A percentile compares a stretch with the other conserved stretches of the same genome.
These are phyloP conservation scores for Chaetomium fimeti DNA, from an alignment of 495 filamentous ascomycete species.

Conservation along the genomic window DNA sequence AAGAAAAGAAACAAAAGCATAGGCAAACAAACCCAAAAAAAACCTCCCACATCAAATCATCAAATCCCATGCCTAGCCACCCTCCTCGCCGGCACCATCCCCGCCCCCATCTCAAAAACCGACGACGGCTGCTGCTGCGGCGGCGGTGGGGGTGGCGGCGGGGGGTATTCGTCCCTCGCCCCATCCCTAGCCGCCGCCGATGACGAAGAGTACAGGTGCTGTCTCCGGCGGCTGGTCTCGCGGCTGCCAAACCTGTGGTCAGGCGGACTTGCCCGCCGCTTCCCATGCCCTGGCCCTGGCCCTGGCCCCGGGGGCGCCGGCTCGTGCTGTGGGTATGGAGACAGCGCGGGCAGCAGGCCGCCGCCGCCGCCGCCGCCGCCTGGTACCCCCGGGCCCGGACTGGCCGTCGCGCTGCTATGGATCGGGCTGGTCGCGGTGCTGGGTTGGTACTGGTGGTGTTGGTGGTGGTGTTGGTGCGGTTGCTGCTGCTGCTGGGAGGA, in stretches of 20 bases:
- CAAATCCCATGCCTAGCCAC: not conserved
- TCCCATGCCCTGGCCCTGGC: too few species aligned
- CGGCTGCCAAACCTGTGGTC: slow-evolving; percentile 30
- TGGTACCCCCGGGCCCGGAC: not conserved
- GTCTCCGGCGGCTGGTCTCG: slow-evolving; percentile 47
- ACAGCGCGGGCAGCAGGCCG: slow-evolving; percentile 36
- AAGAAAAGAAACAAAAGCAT: not conserved
- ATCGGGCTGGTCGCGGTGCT: slow-evolving; percentile 26
- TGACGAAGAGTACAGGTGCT: slow-evolving; percentile 30
- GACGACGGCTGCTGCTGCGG: not conserved
- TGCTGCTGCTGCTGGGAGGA: slow-evolving; percentile 29
- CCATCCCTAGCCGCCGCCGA: not conserved
- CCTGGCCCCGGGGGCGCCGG: too few species aligned
- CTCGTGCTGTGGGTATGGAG: slow-evolving; percentile 33
- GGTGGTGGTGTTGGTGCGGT: not conserved
- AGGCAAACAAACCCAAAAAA: not conserved
- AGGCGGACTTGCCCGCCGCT: slow-evolving; percentile 44
- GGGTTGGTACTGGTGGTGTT: not conserved
- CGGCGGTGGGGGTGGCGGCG: not conserved
- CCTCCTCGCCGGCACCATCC: not conserved
- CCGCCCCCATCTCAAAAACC: not conserved
- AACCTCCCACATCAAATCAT: too few species aligned
- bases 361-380: not conserved
- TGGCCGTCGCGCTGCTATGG: slow-evolving; percentile 39
- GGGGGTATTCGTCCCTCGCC: not conserved